A percentile compares a stretch with the other conserved stretches of the same genome.
Conservation (phyloP, 2,329 filamentous ascomycete genomes). For the Aspergillus flavus region DNA sequence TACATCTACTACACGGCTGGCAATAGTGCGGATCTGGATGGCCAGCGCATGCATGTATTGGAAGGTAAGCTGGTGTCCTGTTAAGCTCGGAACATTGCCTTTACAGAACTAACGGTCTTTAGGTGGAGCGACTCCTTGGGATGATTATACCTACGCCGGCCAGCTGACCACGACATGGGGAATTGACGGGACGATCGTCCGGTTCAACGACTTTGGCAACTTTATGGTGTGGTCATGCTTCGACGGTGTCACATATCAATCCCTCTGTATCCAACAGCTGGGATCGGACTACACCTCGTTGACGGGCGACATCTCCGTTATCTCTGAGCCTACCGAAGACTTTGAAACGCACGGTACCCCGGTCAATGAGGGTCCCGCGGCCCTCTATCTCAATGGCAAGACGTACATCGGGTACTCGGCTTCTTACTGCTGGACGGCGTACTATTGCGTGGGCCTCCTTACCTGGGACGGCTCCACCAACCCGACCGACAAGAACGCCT, state of each 20-base stretch:
- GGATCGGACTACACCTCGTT: slow-evolving; percentile 14
- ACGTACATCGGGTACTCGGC: slow-evolving; percentile 59
- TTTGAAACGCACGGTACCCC: slow-evolving; percentile 56
- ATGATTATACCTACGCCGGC: slow-evolving; percentile 53
- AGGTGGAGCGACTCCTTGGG: slow-evolving; percentile 57
- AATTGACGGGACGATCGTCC: slow-evolving; percentile 58
- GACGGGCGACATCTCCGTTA: slow-evolving; percentile 50
- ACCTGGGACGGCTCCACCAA: slow-evolving; percentile 56
- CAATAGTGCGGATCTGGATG: slow-evolving; percentile 47
- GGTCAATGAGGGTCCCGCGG: slow-evolving; percentile 59
- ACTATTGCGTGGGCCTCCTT: slow-evolving; percentile 58
- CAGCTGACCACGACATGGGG: slow-evolving; percentile 54
- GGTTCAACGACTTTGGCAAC: slow-evolving; percentile 53
- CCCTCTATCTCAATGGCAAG: slow-evolving; percentile 56
- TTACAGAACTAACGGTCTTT: not conserved
- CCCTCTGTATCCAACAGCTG: slow-evolving; percentile 18
- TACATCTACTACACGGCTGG: slow-evolving; percentile 63
- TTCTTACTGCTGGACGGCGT: slow-evolving; percentile 59
- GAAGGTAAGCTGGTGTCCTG: slow-evolving; percentile 41
- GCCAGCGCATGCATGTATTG: slow-evolving; percentile 57
- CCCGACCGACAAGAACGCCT: slow-evolving; percentile 48
- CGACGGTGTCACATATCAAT: slow-evolving; percentile 35
- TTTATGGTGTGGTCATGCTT: slow-evolving; percentile 59
- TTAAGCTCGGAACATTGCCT: not conserved
- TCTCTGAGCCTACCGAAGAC: slow-evolving; percentile 53